Evolutionary conservation across 164 flowering plant genomes (phyloP), one percentile per base, ranked within the genome.

Genomic region (Vitis rupestris): DNA sequence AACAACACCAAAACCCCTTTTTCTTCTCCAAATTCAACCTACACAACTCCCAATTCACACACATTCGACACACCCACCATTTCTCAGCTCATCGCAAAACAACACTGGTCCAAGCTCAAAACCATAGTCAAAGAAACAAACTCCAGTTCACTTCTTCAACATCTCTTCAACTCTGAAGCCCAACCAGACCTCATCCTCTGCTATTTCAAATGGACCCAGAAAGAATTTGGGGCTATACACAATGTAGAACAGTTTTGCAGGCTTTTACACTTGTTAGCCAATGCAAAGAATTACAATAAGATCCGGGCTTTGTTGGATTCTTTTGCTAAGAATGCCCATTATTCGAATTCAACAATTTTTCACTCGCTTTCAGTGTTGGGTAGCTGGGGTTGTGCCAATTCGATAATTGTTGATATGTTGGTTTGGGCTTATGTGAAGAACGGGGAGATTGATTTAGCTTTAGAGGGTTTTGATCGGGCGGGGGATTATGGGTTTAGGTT

Each of bases 401-500:
- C 82, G 2, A 56, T 82, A 8, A 70, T 87, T 27, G 79, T 76
- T 70, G 90, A 89, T 73, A 86, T 87, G 88, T 76, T 89, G 81
- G 61, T 89, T 2, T 54, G 68, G 69, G 78, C 86, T 0, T 86
- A 78, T 83, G 86, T 77, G 64, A 49, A 60, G 59, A 84, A 83
- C 68, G 54, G 31, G 63, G 76, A 77, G 62, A 56, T 58, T 13
- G 77, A 74, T 48, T 68, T 72, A 60, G 91, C 82, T 1, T 60
- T 82, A n/a, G 91, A 84, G 65, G 88, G 83, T 8, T 87, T 89
- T 75, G 74, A 74, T 68, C 70, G 91, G 61, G 90, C 88, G 37
- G 85, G 86, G 27, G 83, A 87, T 81, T 89, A 86, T 65, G 88
- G 86, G 71, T 81, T 78, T 67, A 82, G 72, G 79, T 69, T 83